phyloP scores from a whole-genome alignment of 768 basidiomycete genomes.

The Chalciporus piperatus region DNA sequence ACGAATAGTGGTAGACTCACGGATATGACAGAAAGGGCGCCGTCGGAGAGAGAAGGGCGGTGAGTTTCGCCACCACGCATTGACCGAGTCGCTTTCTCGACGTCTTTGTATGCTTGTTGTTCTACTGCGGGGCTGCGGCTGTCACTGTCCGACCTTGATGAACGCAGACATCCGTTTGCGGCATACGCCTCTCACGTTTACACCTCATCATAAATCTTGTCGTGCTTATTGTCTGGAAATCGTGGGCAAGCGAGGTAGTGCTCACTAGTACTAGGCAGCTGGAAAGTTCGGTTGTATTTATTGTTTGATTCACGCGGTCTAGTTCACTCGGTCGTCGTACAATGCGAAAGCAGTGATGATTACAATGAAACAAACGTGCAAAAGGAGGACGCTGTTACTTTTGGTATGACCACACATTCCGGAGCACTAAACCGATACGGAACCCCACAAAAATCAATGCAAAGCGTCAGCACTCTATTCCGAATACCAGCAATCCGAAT shows the following conservation, averaged over 20 bases:
- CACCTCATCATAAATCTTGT: too few species aligned
- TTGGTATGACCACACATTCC: slow-evolving; percentile 94
- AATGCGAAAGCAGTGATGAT: slow-evolving; percentile 10
- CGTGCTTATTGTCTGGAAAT: too few species aligned
- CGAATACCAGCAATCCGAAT: background rate
- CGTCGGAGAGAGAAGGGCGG: slow-evolving; percentile 39
- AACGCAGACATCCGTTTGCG: slow-evolving; percentile 22
- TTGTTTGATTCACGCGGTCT: background rate
- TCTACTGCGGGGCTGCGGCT: background rate
- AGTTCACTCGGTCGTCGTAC: slow-evolving; percentile 3
- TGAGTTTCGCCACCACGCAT: slow-evolving; percentile 23
- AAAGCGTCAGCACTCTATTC: slow-evolving; percentile 8
- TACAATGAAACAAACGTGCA: slow-evolving; percentile 15
- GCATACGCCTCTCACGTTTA: slow-evolving; percentile 9
- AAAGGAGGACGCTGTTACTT: slow-evolving; percentile 56
- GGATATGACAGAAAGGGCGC: slow-evolving; percentile 46
- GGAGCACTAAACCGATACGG: slow-evolving; percentile 63
- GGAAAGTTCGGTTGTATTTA: background rate
- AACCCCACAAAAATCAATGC: slow-evolving; percentile 4
- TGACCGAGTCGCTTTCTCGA: background rate
- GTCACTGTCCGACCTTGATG: background rate
- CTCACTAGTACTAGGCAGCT: background rate
- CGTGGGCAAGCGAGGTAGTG: background rate
- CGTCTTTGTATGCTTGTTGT: background rate
- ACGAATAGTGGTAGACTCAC: slow-evolving; percentile 32